These are phyloP conservation scores for Phytophthora kernoviae DNA, from an alignment of 352 stramenopile genomes.

Conservation along the genomic window DNA sequence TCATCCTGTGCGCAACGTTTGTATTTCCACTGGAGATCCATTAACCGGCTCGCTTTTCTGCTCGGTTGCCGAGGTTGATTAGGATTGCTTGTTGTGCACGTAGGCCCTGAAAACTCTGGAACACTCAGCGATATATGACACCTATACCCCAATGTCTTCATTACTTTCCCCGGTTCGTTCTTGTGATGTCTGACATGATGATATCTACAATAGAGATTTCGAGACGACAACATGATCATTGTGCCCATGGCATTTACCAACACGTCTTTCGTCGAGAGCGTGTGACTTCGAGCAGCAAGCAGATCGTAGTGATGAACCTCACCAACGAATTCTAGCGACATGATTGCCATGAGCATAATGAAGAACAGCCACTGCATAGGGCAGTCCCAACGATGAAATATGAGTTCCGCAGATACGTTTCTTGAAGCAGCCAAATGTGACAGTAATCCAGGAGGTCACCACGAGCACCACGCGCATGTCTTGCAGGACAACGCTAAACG, in stretches of 20 bases:
- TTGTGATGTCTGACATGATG: background rate
- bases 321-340: constrained; percentile 9
- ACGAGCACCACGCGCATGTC: constrained; percentile 14
- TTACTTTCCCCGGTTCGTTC: background rate
- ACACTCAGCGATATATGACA: constrained; percentile 12
- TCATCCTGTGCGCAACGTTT: background rate
- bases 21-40: no score
- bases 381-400: constrained; percentile 3
- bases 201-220: constrained; percentile 17
- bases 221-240: constrained; percentile 15
- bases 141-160: constrained; percentile 2
- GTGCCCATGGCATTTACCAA: constrained; percentile 17
- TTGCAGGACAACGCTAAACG: constrained; percentile 1
- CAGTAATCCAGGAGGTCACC: constrained; percentile 10
- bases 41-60: no score
- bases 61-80: no score
- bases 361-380: constrained; percentile 8
- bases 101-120: background rate
- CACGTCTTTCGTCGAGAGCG: constrained; percentile 24
- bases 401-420: constrained; percentile 13
- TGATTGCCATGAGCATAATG: background rate
- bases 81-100: background rate
- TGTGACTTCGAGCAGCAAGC: background rate
- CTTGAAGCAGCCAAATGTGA: constrained; percentile 11
- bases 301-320: constrained; percentile 12